Conservation (phyloP, 352 stramenopile genomes). For the Globisporangium abappressorium region DNA sequence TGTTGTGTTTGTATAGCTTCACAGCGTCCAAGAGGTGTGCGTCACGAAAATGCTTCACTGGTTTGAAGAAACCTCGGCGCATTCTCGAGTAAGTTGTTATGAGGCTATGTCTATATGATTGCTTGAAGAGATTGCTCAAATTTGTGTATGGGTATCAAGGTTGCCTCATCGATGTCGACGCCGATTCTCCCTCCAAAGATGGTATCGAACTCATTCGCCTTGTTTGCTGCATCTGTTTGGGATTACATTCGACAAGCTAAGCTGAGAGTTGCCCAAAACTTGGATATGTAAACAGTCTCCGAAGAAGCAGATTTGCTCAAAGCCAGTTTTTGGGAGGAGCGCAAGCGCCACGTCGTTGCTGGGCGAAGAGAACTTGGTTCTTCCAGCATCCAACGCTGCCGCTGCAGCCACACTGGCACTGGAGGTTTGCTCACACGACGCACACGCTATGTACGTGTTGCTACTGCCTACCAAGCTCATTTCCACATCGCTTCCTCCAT, state of each 20-base stretch:
- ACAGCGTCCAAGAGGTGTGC: constrained; percentile 41
- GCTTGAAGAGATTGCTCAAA: not conserved
- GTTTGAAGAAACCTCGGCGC: constrained; percentile 45
- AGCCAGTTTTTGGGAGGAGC: constrained; percentile 18
- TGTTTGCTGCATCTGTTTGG: not conserved
- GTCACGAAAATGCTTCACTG: constrained; percentile 49
- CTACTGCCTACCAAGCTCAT: not conserved
- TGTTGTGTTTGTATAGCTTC: constrained; percentile 28
- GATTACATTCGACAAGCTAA: not conserved
- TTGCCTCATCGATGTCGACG: constrained; percentile 25
- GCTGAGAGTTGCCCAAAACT: not conserved
- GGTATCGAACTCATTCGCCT: constrained; percentile 23
- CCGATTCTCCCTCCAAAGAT: constrained; percentile 55
- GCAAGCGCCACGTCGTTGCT: constrained; percentile 22
- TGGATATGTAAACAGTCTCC: constrained; percentile 29
- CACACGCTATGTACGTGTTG: not conserved
- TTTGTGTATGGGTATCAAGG: constrained; percentile 12
- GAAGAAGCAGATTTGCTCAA: constrained; percentile 25
- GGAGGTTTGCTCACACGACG: constrained; percentile 16
- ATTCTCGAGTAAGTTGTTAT: constrained; percentile 19
- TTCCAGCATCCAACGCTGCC: not conserved
- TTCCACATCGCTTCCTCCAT: not conserved
- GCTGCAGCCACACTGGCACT: constrained; percentile 23
- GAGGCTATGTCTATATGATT: no score
- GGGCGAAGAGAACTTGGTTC: not conserved